Evolutionary conservation across 768 basidiomycete species (phyloP).

Genomic region (Cystofilobasidium capitatum): DNA sequence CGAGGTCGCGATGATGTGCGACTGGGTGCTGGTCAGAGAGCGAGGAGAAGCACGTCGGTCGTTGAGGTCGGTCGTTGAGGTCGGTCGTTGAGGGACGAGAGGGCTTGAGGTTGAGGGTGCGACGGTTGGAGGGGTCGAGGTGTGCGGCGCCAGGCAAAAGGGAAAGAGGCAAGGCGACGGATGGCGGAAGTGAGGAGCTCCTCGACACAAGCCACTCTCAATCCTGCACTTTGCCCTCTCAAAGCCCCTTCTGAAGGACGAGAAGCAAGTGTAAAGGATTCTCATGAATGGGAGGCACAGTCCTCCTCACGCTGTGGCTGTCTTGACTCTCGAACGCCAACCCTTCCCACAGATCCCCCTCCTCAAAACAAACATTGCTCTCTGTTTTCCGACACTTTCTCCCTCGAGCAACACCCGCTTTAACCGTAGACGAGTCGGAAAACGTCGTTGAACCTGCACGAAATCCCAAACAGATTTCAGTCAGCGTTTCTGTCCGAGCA

Average conservation of each 20-base stretch:
- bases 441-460: slow-evolving; percentile 33
- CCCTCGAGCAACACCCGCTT: too few species aligned
- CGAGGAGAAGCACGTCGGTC: too few species aligned
- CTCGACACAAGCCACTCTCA: neutral
- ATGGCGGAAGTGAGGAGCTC: neutral
- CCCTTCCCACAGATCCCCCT: slow-evolving; percentile 1
- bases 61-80: too few species aligned
- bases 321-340: neutral
- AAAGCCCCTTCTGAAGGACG: too few species aligned
- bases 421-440: slow-evolving; percentile 32
- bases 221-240: neutral
- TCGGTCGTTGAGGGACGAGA: too few species aligned
- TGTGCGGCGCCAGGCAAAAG: neutral
- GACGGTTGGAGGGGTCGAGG: neutral
- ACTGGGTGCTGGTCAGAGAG: too few species aligned
- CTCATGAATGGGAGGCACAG: neutral
- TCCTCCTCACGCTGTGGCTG: neutral
- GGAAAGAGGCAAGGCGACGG: neutral
- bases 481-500: neutral
- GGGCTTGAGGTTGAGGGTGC: slow-evolving; percentile 1
- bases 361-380: too few species aligned
- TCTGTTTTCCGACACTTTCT: too few species aligned
- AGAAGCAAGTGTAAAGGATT: neutral
- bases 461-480: neutral
- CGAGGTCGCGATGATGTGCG: too few species aligned